A percentile compares a stretch with the other conserved stretches of the same genome.
Conservation (phyloP, 1,284 basidiomycete species). For the Fistulina hepatica region DNA sequence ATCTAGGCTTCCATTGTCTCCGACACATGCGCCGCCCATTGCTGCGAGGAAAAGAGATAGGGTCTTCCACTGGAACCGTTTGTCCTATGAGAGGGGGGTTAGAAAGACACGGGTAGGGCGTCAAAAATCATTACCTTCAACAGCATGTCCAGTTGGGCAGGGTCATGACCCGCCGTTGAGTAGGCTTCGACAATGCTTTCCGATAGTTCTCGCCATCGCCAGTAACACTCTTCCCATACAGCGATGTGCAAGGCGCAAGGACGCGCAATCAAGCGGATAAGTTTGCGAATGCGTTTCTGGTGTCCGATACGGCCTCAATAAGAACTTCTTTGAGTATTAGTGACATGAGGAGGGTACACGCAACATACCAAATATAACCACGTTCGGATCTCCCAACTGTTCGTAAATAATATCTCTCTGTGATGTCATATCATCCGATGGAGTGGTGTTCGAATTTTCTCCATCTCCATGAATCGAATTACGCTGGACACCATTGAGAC, state of each 20-base stretch:
- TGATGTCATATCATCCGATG: constrained; percentile 46
- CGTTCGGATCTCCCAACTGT: constrained; percentile 62
- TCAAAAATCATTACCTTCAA: constrained; percentile 10
- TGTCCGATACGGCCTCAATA: constrained; percentile 57
- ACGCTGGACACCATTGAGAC: too few species aligned
- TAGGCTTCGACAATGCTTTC: constrained; percentile 21
- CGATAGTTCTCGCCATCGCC: constrained; percentile 48
- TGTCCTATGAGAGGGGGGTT: constrained; percentile 24
- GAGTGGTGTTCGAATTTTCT: constrained; percentile 31
- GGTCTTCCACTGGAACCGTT: constrained; percentile 81
- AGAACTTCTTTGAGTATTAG: constrained; percentile 5
- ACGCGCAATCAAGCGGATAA: constrained; percentile 52
- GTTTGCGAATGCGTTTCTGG: constrained; percentile 70
- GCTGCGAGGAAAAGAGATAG: constrained; percentile 73
- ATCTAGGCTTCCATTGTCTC: constrained; percentile 37
- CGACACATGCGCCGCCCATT: constrained; percentile 57
- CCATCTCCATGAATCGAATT: too few species aligned
- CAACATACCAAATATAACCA: constrained; percentile 53
- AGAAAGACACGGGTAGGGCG: not conserved
- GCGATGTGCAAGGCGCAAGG: constrained; percentile 59
- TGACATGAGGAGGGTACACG: constrained; percentile 3
- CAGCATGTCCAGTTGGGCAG: constrained; percentile 7
- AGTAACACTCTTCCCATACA: constrained; percentile 77
- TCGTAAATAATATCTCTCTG: constrained; percentile 67
- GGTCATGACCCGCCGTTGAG: not conserved